Base-by-base conservation (phyloP, 78 protist species). In the Pigoraptor vietnamica region DNA sequence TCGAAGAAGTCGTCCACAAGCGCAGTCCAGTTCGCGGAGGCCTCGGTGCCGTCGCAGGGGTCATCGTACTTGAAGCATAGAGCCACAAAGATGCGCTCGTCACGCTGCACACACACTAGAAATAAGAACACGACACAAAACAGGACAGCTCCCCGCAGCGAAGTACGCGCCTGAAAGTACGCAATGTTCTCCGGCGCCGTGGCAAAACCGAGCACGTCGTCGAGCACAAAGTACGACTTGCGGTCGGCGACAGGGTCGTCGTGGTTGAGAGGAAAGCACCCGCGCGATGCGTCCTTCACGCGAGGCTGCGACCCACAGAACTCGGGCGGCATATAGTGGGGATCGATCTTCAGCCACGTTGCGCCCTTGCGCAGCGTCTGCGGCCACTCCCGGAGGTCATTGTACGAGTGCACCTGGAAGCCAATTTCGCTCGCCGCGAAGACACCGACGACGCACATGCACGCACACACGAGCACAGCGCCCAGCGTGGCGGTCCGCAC, bases 331-430 rank as follows among this genome's bases (percentile, higher is more conserved):
- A 38, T 38, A 2, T 24, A 86, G n/a, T 36, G 39, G 29, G 89
- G 89, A 21, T 86, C 89, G 48, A 86, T 38, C 48, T 86, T 86
- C 35, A 19, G 19, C 89, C 89, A 86, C 37, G 37, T 2, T 0
- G 87, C 38, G 6, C 21, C 37, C 87, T 82, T 82, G 37, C 38
- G 38, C 38, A 82, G 87, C 2, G 87, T 82, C 87, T 82, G 87
- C 37, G 89, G 89, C 89, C 89, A 86, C n/a, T 37, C 32, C 2
- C 48, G 55, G 89, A 86, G 89, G 89, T 86, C 89, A 21, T 86
- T 38, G 48, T 37, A 86, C 55, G 89, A 86, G 48, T 86, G 89
- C 21, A 38, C 55, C 23, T 86, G 89, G 89, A 24, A 86, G 24
- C 37, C 14, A 25, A 86, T 48, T 14, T 48, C 67, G 67, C 29